Evolutionary conservation across 2,329 filamentous ascomycete genomes (phyloP).

Genomic region (Colletotrichum falcatum): DNA sequence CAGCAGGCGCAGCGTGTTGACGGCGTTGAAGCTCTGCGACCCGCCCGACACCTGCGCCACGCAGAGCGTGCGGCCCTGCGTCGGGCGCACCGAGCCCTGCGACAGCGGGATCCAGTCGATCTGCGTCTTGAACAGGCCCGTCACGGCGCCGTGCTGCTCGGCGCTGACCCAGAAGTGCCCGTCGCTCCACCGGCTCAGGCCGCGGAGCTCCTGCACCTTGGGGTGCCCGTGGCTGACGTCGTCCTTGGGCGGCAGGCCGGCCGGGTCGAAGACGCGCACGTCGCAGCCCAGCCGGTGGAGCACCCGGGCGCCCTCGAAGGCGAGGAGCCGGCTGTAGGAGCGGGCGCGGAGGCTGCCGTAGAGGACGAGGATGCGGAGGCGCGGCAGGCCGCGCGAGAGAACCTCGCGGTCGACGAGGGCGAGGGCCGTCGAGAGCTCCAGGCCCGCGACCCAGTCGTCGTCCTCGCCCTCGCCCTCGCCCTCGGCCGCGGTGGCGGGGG

Average conservation of each 20-base stretch:
- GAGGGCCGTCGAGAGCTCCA: conserved; percentile 66
- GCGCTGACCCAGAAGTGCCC: conserved; percentile 75
- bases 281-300: conserved; percentile 74
- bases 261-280: conserved; percentile 71
- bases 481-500: conserved; percentile 43
- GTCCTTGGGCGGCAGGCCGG: conserved; percentile 71
- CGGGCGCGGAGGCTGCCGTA: conserved; percentile 69
- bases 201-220: conserved; percentile 72
- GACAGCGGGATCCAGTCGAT: conserved; percentile 77
- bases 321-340: conserved; percentile 71
- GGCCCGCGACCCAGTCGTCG: conserved; percentile 67
- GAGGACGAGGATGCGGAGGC: conserved; percentile 68
- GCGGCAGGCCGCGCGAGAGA: conserved; percentile 48
- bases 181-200: conserved; percentile 73
- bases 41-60: conserved; percentile 73
- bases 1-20: conserved; percentile 73
- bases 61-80: conserved; percentile 73
- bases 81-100: conserved; percentile 71
- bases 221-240: conserved; percentile 67
- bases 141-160: conserved; percentile 73
- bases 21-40: conserved; percentile 75
- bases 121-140: conserved; percentile 76
- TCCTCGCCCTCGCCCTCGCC: too few species aligned
- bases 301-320: conserved; percentile 70
- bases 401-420: conserved; percentile 62